Evolutionary conservation across 2,329 filamentous ascomycete genomes (phyloP), one percentile per base, ranked within the genome.

Genomic region (Tolypocladium inflatum): DNA sequence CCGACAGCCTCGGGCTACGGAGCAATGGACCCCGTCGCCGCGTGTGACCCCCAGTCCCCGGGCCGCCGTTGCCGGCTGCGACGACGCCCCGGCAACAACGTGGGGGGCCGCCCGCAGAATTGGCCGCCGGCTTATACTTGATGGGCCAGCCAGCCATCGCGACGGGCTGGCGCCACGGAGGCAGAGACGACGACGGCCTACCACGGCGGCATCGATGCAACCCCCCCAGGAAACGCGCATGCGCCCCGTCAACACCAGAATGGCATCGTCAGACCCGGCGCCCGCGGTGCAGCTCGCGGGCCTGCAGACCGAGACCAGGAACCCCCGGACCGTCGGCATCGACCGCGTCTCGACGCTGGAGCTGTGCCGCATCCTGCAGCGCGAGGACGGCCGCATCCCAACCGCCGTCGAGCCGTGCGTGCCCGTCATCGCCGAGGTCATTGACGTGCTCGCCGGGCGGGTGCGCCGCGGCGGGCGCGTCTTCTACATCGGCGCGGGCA

Each of bases 401-500:
- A 55, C 51, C 6, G 59, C 63, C 30, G 58, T 64, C 33, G 60
- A 63, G 55, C 61, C 57, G 17, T 64, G 63, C 30, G 55, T 64
- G 15, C 58, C 60, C 38, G 52, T 51, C 13, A 60, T 64, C 37
- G 63, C 63, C 2, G 45, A 42, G 6, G 55, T 57, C n/a, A 62
- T 64, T 43, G 61, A 63, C 37, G 41, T 56, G 23, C 54, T 64
- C 37, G 21, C 57, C 9, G 60, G 59, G n/a, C 58, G 60, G 26
- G 55, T 64, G 19, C 52, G 56, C 8, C 51, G 30, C 35, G 63
- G 63, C 51, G 61, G 63, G 7, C 58, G 61, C 13, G 57, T 64
- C 8, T 61, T 74, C n/a, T 57, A 59, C 55, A 59, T 59, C n/a
- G 74, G 74, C 11, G 75, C 74, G 3, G 74, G 75, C 17, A 77